Percentiles rank a stretch among this genome's conserved stretches.
Conservation (phyloP, 352 stramenopile species). For the Globisporangium ultimum region DNA sequence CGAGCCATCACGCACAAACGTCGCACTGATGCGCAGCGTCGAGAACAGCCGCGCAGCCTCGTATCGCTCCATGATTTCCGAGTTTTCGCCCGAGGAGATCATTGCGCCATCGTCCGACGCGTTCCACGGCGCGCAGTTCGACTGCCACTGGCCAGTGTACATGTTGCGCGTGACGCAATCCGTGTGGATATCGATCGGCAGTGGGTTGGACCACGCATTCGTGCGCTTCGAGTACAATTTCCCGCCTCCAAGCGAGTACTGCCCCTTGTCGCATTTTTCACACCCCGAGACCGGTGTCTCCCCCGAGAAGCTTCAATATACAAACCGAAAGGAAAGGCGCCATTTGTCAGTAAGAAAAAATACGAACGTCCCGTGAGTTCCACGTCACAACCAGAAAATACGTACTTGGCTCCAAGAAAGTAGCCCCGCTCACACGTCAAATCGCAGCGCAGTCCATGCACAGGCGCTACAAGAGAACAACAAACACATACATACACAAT, state of each 20-base stretch:
- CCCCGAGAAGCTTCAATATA: conserved; percentile 45
- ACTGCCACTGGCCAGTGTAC: conserved; percentile 70
- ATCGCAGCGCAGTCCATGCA: conserved; percentile 66
- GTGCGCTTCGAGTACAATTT: conserved; percentile 71
- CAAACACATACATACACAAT: not conserved
- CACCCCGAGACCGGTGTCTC: conserved; percentile 61
- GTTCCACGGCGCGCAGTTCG: conserved; percentile 73
- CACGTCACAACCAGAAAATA: no score
- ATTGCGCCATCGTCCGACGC: conserved; percentile 49
- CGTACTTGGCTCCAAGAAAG: conserved; percentile 73
- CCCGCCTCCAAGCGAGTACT: conserved; percentile 78
- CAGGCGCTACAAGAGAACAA: conserved; percentile 35
- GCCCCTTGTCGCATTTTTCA: conserved; percentile 59
- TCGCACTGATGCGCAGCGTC: conserved; percentile 66
- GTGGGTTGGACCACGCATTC: conserved; percentile 51
- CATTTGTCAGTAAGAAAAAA: not conserved
- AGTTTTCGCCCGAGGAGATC: conserved; percentile 73
- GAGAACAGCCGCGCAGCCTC: conserved; percentile 69
- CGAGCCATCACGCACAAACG: conserved; percentile 65
- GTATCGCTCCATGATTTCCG: conserved; percentile 57
- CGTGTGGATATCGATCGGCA: conserved; percentile 61
- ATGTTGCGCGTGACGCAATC: conserved; percentile 78
- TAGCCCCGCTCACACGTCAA: conserved; percentile 66
- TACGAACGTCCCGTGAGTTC: no score
- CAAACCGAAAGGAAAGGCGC: not conserved